A percentile compares a stretch with the other conserved stretches of the same genome.
Evolutionary conservation across 2,329 filamentous ascomycete genomes (phyloP).

Genomic region (Aspergillus piperis): DNA sequence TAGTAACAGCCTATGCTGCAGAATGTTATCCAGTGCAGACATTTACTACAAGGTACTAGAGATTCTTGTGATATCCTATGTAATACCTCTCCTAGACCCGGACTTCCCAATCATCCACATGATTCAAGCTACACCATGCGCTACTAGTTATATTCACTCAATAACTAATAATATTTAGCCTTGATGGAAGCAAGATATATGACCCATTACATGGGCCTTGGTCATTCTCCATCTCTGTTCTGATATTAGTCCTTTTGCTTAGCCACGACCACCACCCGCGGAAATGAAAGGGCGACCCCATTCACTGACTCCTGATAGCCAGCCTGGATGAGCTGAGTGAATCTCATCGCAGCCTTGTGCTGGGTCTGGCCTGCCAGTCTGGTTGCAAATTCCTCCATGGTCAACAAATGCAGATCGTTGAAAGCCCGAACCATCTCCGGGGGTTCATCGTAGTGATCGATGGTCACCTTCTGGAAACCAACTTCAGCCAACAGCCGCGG

Average conservation of each 20-base stretch:
- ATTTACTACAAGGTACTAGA: too few relatives aligned
- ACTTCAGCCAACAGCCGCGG: constrained; percentile 13
- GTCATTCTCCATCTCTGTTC: neutral
- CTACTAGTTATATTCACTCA: too few relatives aligned
- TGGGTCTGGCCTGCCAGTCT: constrained; percentile 13
- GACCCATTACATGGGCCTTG: neutral
- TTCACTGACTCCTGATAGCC: constrained; percentile 15
- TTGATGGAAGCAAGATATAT: neutral
- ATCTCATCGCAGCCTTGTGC: constrained; percentile 13
- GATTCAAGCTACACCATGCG: too few relatives aligned
- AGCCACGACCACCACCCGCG: constrained; percentile 18
- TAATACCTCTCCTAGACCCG: too few relatives aligned
- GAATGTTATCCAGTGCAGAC: too few relatives aligned
- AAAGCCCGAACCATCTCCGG: constrained; percentile 17
- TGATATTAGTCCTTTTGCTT: neutral
- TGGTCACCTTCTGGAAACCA: constrained; percentile 18
- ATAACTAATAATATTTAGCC: neutral
- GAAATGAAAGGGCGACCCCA: constrained; percentile 21
- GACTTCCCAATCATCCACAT: too few relatives aligned
- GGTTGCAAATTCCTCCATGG: constrained; percentile 23
- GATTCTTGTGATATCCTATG: too few relatives aligned
- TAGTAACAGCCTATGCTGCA: too few relatives aligned
- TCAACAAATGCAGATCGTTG: constrained; percentile 22
- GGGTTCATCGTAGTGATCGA: constrained; percentile 17
- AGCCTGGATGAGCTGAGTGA: constrained; percentile 14